Base-by-base conservation (phyloP, 352 stramenopile genomes). In the Labyrinthula sp. region DNA sequence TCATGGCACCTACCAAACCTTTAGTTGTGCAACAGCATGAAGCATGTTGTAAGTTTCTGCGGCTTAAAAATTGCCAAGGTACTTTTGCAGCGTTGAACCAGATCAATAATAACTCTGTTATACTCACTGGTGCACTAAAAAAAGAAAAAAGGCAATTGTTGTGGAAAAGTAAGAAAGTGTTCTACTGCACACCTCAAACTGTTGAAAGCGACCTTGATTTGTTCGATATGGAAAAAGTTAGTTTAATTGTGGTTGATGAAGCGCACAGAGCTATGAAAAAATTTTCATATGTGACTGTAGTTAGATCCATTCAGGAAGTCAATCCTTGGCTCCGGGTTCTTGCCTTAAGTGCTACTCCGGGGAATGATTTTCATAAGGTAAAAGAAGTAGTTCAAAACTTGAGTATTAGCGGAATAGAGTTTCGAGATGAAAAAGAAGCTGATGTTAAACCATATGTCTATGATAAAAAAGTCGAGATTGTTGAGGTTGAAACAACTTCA, bases 161-260 rank as follows among this genome's bases (percentile, higher is more conserved):
- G 0, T 99, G 87, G 87, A 57, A 64, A 12, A 65, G 74, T 17
- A 82, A 82, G 45, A 75, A 82, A 6, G 78, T 97, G 20, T 95
- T 99, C 62, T 99, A 92, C 54, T 95, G 84, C 56, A 99, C 90
- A 17, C 89, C 90, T 2, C 89, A 99, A 63, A 95, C 80, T 27
- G 66, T 95, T 34, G 65, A 88, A 45, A 97, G 95, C 46, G 89
- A 98, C 59, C 62, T 95, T 26, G 61, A 82, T 8, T 8, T 57
- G 4, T 8, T 59, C 6, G 28, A 27, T n/a, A 25, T 2, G 34
- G 47, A 56, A 22, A 47, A 66, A 38, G 36, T 65, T 6, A 33
- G 65, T 4, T 28, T 63, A 8, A 58, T 99, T 25, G 85, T 99
- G 0, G 57, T 96, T 28, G 87, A 98, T 56, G 87, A 99, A 67